Evolutionary conservation across 208 protist genomes (phyloP), one percentile per base, ranked within the genome.

Genomic region (Crithidia brevicula): DNA sequence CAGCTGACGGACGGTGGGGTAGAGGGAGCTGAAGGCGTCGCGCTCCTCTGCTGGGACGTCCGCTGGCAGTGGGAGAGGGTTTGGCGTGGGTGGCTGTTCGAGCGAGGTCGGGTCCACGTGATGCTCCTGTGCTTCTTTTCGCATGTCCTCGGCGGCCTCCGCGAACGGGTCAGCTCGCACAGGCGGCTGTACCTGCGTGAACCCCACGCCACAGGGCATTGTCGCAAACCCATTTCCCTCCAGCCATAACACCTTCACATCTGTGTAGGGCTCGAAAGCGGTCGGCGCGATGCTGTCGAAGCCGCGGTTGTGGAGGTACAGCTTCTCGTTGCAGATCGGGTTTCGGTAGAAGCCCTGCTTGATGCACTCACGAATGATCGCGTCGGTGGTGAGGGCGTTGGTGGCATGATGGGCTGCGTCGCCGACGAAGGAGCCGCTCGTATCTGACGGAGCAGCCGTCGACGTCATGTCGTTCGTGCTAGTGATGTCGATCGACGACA

Each of bases 271-370:
- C 22, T 86, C 83, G 69, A 96, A 93, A 15, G 91, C 91, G 42
- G 61, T 73, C n/a, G 82, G 72, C 16, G 94, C 85, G 46, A 98
- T 94, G 54, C 62, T 77, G 45, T 84, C 76, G 59, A 94, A 98
- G 13, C 92, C 89, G 61, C 97, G 95, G 67, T 91, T 87, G 71
- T 98, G 97, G 18, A 98, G 71, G 60, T 98, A 98, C 8, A 98
- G 79, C 51, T 86, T 97, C 20, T 98, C 96, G 75, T 98, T 98
- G 67, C 96, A 95, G 36, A 89, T 60, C 3, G 94, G 94, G 53
- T 96, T 98, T 33, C 79, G 75, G 68, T 98, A 98, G 40, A 89
- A 86, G 4, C 93, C 82, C 16, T 91, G 83, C 18, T 89, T 64
- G 43, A 92, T 87, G 71, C 95, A 98, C 54, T 96, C 86, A 47